phyloP scores from a whole-genome alignment of 2,329 filamentous ascomycete genomes.

The Purpureocillium lavendulum region DNA sequence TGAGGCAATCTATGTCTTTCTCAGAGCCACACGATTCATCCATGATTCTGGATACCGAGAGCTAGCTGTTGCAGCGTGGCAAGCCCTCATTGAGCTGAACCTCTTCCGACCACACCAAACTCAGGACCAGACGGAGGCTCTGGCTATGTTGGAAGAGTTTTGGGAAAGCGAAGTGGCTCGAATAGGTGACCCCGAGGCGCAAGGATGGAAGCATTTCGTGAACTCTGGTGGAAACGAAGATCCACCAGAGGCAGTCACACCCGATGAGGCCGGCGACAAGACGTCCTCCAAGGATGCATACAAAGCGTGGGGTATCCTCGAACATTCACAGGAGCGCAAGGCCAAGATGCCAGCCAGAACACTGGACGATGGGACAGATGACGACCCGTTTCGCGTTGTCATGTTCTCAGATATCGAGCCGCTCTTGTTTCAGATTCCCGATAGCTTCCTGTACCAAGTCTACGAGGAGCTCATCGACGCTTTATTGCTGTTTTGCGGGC shows the following conservation, averaged over 20 bases:
- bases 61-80: conserved; percentile 72
- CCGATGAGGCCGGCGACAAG: conserved; percentile 3
- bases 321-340: conserved; percentile 37
- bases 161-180: conserved; percentile 82
- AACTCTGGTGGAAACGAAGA: conserved; percentile 26
- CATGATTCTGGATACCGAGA: conserved; percentile 73
- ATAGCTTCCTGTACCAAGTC: conserved; percentile 21
- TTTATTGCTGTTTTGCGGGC: conserved; percentile 59
- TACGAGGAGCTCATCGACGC: conserved; percentile 52
- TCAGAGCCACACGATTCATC: conserved; percentile 66
- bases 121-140: conserved; percentile 11
- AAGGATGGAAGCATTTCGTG: conserved; percentile 59
- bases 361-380: conserved; percentile 64
- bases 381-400: conserved; percentile 77
- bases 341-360: conserved; percentile 61
- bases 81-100: conserved; percentile 67
- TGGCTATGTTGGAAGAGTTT: conserved; percentile 55
- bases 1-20: conserved; percentile 56
- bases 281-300: conserved; percentile 33
- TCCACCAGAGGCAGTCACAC: conserved; percentile 25
- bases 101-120: conserved; percentile 39
- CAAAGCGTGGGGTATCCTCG: conserved; percentile 43
- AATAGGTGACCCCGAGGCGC: conserved; percentile 64
- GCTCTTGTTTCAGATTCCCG: conserved; percentile 47
- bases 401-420: conserved; percentile 69